phyloP scores from a whole-genome alignment of 2,329 filamentous ascomycete genomes.

The Colletotrichum sp. region DNA sequence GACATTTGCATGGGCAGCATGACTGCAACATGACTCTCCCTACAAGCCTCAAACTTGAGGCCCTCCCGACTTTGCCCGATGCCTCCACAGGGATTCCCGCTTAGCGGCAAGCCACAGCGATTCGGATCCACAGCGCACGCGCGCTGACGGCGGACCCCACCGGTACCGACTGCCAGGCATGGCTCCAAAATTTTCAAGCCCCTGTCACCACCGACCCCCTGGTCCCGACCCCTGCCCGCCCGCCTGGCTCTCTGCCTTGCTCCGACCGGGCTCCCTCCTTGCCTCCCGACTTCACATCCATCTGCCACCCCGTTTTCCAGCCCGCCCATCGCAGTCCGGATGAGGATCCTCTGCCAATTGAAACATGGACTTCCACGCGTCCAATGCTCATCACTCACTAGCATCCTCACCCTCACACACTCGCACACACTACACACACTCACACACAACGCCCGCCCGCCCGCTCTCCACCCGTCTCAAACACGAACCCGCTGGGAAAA shows the following conservation, averaged over 20 bases:
- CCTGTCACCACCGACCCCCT: background rate
- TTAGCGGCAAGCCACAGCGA: constrained; percentile 17
- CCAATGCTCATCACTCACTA: background rate
- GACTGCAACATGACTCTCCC: constrained; percentile 19
- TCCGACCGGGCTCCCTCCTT: constrained; percentile 1
- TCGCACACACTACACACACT: background rate
- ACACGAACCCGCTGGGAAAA: constrained; percentile 9
- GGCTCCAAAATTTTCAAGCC: constrained; percentile 9
- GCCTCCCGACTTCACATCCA: constrained; percentile 4
- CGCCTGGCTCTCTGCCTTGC: background rate
- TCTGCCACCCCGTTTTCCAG: background rate
- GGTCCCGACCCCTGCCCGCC: background rate
- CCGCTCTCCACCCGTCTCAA: constrained; percentile 16
- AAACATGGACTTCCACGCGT: constrained; percentile 18
- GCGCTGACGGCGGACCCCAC: constrained; percentile 4
- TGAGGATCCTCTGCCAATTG: constrained; percentile 9
- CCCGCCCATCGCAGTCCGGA: background rate
- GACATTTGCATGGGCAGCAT: constrained; percentile 11
- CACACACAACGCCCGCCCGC: background rate
- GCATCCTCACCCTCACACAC: background rate
- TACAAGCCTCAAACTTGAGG: constrained; percentile 8
- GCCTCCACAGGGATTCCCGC: constrained; percentile 11
- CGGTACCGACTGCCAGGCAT: constrained; percentile 16
- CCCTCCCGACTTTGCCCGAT: constrained; percentile 19
- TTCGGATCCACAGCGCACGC: background rate